A percentile compares a stretch with the other conserved stretches of the same genome.
Conservation (phyloP, 2,329 filamentous ascomycete species). For the Xylaria sp. region DNA sequence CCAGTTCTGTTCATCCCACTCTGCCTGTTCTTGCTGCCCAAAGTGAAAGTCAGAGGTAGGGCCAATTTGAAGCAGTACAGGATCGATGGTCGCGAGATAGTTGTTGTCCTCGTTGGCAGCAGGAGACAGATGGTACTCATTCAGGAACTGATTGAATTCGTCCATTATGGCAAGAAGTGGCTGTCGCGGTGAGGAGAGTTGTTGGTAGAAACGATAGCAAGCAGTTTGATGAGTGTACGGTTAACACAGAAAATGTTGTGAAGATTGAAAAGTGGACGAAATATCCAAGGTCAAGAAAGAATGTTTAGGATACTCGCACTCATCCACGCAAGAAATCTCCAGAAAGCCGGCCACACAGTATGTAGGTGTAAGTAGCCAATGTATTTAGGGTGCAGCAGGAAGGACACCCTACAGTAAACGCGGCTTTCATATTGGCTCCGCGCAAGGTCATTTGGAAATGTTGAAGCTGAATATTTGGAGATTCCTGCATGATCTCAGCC, state of each 20-base stretch:
- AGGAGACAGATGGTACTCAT: not conserved
- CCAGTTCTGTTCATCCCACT: not conserved
- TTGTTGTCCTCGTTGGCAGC: not conserved
- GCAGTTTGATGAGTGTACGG: not conserved
- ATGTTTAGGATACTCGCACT: not conserved
- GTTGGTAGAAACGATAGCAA: not conserved
- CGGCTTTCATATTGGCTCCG: not conserved
- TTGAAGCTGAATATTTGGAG: not conserved
- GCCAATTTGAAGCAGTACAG: not conserved
- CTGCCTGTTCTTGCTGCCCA: constrained; percentile 1
- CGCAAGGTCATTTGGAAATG: not conserved
- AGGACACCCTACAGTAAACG: not conserved
- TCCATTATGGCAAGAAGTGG: constrained; percentile 4
- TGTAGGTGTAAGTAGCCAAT: not conserved
- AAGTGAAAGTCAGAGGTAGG: not conserved
- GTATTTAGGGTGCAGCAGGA: constrained; percentile 13
- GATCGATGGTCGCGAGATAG: constrained; percentile 4
- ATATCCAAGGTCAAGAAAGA: not conserved
- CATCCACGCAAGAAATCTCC: not conserved
- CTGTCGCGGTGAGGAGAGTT: not conserved
- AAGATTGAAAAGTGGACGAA: not conserved
- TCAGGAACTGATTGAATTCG: not conserved
- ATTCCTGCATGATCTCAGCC: not conserved
- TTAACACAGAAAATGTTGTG: not conserved
- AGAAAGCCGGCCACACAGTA: not conserved